Base-by-base conservation (phyloP, 2,329 filamentous ascomycete genomes). In the Orbilia oligospora region DNA sequence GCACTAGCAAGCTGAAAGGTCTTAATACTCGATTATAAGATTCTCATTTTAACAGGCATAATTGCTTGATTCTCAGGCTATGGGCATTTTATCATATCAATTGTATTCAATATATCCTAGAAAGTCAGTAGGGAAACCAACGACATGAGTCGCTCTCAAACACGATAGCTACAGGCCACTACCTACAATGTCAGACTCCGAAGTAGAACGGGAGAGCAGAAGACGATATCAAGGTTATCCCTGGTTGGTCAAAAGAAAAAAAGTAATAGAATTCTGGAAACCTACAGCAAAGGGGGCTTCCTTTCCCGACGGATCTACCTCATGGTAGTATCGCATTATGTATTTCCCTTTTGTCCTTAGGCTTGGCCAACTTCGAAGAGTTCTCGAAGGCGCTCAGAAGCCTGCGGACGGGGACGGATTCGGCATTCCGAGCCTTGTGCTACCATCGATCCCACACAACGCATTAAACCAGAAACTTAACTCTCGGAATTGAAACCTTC, bases 391-490 rank as follows among this genome's bases (percentile, higher is more conserved):
- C 38, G 9, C 33, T 58, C 53, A 27, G 33, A 41, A 58, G 53
- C 53, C 18, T 58, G 48, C 9, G 10, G 22, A 53, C 53, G 53
- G 53, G 30, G 22, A 64, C 38, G 38, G 61, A 66, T 72, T 41
- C 22, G 33, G 61, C 61, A 64, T 48, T 63, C 56, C 48, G 48
- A 49, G 61, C 61, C 44, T 65, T 65, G 61, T 65, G 61, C 44
- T 4, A 49, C 61, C 61, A 65, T 65, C 61, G 61, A 49, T 65
- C 41, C 61, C 64, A 27, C 64, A 41, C 64, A 67, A 53, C 64
- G 48, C 44, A 53, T 30, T 30, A 30, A 30, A 30, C 27, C 6
- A 3, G 27, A 30, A n/a, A n/a, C n/a, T n/a, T n/a, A n/a, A 30
- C 27, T 30, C 27, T 30, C 27, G 27, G 27, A 30, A 30, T 18